Evolutionary conservation across 2,329 filamentous ascomycete genomes (phyloP).

Genomic region (Cladophialophora bantiana): DNA sequence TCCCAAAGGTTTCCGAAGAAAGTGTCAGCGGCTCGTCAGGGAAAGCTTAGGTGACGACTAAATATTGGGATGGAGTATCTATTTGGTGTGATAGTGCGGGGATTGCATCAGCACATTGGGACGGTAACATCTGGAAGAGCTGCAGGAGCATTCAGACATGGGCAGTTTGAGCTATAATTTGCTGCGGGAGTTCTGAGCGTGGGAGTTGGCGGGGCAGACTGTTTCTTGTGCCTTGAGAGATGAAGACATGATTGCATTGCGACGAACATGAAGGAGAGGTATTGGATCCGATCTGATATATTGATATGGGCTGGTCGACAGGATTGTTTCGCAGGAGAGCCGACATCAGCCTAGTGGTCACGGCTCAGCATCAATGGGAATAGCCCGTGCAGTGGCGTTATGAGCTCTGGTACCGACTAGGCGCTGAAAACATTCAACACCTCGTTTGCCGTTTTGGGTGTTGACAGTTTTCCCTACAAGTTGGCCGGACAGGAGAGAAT

Average conservation of each 20-base stretch:
- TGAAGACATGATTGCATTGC: not conserved
- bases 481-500: not conserved
- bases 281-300: not conserved
- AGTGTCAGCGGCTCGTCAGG: conserved; percentile 78
- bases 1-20: conserved; percentile 75
- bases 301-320: not conserved
- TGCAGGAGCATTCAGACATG: not conserved
- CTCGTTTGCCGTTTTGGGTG: too few species aligned
- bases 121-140: not conserved
- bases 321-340: not conserved
- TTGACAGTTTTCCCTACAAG: not conserved
- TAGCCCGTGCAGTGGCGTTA: too few species aligned
- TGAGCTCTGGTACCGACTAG: not conserved
- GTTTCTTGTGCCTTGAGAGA: not conserved
- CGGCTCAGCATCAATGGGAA: too few species aligned
- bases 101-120: not conserved
- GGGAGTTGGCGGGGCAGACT: not conserved
- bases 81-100: not conserved
- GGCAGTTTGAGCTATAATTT: not conserved
- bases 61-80: not conserved
- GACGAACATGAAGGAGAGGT: not conserved
- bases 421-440: not conserved
- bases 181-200: not conserved
- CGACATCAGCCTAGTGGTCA: not conserved
- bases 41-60: conserved; percentile 78